Evolutionary conservation across 2,329 filamentous ascomycete species (phyloP), one percentile per base, ranked within the genome.

Genomic region (Beauveria sp.): DNA sequence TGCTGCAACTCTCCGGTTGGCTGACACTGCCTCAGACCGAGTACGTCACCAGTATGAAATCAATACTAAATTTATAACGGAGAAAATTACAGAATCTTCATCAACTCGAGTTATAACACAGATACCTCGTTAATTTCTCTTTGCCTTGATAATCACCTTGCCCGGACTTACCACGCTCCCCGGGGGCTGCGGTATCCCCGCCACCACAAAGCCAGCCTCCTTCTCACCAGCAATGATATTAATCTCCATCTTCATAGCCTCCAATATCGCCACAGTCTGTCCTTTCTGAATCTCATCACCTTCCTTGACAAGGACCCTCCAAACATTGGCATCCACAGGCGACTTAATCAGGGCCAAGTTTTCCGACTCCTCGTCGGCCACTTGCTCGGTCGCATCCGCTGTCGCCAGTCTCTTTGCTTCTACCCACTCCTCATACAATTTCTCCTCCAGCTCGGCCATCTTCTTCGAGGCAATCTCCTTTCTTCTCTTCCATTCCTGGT

Each of bases 221-320:
- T 22, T 37, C 10, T 46, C 43, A 2, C 41, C 24, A 20, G 30
- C 53, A 7, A 18, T 24, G 72, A 80, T 75, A 10, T 73, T 72
- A 61, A 84, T 80, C 64, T 84, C 82, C 72, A 84, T 76, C 68
- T 84, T 84, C 81, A 84, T 84, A 1, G 81, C 80, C 62, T 84
- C 81, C 4, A 84, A 70, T 3, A 83, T 77, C 1, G 75, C 70
- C 1, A 79, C 73, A 0, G 75, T 67, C 30, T 81, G 74, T 8
- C 76, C 76, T 8, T 74, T 70, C 18, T 75, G 69, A 3, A 83
- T 52, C 3, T 65, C 58, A 16, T 80, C 72, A 0, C 79, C 78
- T 28, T 74, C 71, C 16, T 75, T 66, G 2, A 78, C 73, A 5
- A 76, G 67, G 1, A 83, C 71, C 63, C 83, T 83, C 80, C 80